Percentiles rank a stretch among this genome's conserved stretches.
Conservation (phyloP, 345 rosid species). For the sweet orange (Citrus sinensis) region DNA sequence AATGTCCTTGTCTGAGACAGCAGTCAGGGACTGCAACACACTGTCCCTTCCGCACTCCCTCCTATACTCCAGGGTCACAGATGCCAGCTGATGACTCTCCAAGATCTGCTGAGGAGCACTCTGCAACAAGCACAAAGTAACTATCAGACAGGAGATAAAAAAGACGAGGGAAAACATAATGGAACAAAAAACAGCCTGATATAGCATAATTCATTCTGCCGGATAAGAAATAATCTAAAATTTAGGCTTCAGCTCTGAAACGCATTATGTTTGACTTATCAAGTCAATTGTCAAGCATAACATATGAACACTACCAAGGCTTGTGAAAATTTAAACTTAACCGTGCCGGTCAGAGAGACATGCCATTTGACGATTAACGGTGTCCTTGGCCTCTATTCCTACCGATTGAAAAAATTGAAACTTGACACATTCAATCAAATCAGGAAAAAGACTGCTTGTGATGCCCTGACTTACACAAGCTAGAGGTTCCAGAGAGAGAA, state of each 20-base stretch:
- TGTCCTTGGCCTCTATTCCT: neutral
- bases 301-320: neutral
- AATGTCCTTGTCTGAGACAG: constrained; percentile 44
- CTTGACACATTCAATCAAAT: neutral
- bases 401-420: neutral
- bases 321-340: neutral
- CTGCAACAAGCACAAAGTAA: constrained; percentile 30
- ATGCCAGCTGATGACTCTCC: constrained; percentile 78
- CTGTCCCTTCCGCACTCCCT: constrained; percentile 96
- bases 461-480: neutral
- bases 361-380: neutral
- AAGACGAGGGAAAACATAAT: neutral
- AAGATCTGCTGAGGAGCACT: constrained; percentile 82
- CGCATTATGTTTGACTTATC: neutral
- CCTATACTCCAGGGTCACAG: constrained; percentile 84
- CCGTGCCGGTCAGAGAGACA: neutral
- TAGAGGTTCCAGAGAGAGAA: no score
- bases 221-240: neutral
- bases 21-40: constrained; percentile 83
- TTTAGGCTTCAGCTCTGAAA: neutral
- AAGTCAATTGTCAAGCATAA: neutral
- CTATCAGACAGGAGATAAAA: neutral
- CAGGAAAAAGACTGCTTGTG: neutral
- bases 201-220: neutral
- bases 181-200: neutral